Conservation (phyloP, 306 rosid genomes). For the Medicago lupulina region DNA sequence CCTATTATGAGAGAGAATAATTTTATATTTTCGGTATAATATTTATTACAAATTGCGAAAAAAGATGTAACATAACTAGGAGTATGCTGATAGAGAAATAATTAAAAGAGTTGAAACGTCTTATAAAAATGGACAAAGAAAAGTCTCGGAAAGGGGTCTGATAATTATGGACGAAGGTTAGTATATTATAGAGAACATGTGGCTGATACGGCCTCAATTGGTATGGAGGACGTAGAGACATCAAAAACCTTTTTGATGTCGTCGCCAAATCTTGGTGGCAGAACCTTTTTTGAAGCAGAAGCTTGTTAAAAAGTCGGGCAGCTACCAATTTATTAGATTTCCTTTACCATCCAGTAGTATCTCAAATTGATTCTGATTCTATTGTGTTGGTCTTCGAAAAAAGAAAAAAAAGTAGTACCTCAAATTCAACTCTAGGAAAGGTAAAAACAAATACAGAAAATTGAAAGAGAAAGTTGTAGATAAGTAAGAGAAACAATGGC, state of each 20-base stretch:
- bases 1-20: no score
- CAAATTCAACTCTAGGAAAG: background rate
- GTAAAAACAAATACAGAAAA: background rate
- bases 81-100: background rate
- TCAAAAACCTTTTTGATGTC: background rate
- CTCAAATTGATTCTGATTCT: background rate
- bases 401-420: background rate
- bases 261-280: background rate
- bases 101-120: background rate
- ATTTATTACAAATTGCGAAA: background rate
- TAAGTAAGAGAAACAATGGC: constrained; percentile 8
- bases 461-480: background rate
- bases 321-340: background rate
- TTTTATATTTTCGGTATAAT: no score
- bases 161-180: no score
- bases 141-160: no score
- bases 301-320: background rate
- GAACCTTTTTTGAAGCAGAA: background rate
- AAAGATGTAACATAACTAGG: background rate
- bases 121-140: background rate
- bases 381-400: no score
- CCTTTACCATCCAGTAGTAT: background rate
- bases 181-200: background rate
- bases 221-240: background rate
- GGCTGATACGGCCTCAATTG: background rate